Conservation (phyloP, 108 stramenopile genomes). For the Nannochloropsis salina region DNA sequence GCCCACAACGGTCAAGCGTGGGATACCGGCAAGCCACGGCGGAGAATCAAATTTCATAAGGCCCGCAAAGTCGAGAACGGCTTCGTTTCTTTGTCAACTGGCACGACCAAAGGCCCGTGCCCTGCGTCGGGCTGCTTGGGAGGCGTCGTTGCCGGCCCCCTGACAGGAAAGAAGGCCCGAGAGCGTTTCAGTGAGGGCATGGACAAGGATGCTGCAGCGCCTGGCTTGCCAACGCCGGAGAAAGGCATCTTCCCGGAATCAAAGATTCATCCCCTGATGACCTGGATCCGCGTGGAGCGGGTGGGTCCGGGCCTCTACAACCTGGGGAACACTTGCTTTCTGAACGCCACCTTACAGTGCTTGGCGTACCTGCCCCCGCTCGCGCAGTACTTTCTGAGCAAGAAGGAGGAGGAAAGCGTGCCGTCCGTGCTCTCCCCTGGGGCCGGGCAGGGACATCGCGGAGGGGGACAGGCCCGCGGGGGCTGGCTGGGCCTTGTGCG, state of each 20-base stretch:
- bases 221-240: background rate
- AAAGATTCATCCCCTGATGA: conserved; percentile 20
- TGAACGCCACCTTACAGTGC: conserved; percentile 89
- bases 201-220: background rate
- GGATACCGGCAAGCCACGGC: background rate
- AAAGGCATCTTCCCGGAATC: conserved; percentile 30
- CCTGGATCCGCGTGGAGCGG: conserved; percentile 37
- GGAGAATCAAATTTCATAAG: conserved; percentile 28
- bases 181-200: background rate
- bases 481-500: conserved; percentile 9
- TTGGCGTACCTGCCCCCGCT: conserved; percentile 76
- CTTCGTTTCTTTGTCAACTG: background rate
- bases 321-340: conserved; percentile 92
- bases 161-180: background rate
- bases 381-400: conserved; percentile 60
- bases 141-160: background rate
- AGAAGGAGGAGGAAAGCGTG: background rate
- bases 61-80: conserved; percentile 19
- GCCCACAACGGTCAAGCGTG: background rate
- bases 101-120: background rate
- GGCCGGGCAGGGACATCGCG: background rate
- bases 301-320: conserved; percentile 74
- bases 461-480: background rate
- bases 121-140: conserved; percentile 8
- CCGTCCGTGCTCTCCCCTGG: background rate